Evolutionary conservation across 192 early-diverging fungal species (phyloP), one percentile per base, ranked within the genome.

Genomic region (Backusella tarrabulga): DNA sequence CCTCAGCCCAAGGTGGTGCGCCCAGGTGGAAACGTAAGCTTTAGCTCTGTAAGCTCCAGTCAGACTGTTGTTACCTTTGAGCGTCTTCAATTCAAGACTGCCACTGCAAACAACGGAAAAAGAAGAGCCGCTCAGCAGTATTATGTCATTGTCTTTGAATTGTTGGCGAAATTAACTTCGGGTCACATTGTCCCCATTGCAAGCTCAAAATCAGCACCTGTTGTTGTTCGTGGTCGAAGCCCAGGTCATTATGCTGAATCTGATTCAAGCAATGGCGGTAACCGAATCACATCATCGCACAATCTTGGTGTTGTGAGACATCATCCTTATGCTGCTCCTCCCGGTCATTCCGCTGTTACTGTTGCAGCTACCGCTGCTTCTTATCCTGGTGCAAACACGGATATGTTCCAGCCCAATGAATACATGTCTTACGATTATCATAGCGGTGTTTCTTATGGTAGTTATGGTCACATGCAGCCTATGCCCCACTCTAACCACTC

Each of bases 71-170:
- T 89, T 1, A 92, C 93, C 34, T 98, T 95, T 80, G 95, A 98
- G 63, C 88, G 97, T 11, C 84, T 98, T n/a, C 97, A 98, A 85
- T 98, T 98, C 89, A 97, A 97, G 80, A 90, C 92, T 0, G 96
- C 96, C 34, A 98, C 97, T 0, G 93, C 94, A 34, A 98, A 97
- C 83, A 97, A 96, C 76, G 94, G 94, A 42, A 93, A 94, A 77
- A 89, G 95, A 66, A 84, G 92, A 21, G 94, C 93, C 17, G 93
- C 95, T 4, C 97, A 98, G 80, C 97, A 98, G 83, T 97, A 94
- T 82, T 95, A 95, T 79, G 81, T 90, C 32, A 82, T 98, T 32
- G 79, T 87, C 19, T 86, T 94, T 0, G 90, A 93, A 67, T 81
- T 97, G 26, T 90, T 86, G 76, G 95, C 91, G 9, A 88, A 91